Conservation (phyloP, 1,284 basidiomycete species). For the Tilletia indica region DNA sequence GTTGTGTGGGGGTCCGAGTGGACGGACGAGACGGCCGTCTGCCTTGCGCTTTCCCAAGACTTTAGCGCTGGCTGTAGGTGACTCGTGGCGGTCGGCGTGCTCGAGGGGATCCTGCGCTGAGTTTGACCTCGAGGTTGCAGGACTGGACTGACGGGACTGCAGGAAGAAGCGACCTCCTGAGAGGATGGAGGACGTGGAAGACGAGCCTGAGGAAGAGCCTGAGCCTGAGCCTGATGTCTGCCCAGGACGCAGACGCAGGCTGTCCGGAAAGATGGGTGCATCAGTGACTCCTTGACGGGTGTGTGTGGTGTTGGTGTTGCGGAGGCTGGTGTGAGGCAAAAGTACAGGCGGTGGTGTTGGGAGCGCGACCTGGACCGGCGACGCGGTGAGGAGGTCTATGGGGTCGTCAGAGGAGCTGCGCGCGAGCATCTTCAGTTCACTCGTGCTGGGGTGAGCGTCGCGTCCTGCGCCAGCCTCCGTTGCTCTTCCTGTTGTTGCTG, state of each 20-base stretch:
- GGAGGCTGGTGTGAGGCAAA: too few species aligned
- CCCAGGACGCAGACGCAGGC: too few species aligned
- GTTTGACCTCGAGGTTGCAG: background rate
- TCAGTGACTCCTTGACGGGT: too few species aligned
- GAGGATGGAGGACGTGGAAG: background rate
- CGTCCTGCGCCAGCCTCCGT: too few species aligned
- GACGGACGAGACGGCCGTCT: background rate
- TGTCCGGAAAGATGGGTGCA: too few species aligned
- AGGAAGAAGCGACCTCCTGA: background rate
- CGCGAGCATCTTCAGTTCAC: background rate
- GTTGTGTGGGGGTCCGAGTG: background rate
- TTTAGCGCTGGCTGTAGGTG: background rate
- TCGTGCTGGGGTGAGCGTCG: background rate
- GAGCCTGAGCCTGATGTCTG: too few species aligned
- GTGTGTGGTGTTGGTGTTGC: too few species aligned
- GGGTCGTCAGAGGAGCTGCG: background rate
- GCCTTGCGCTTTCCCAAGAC: conserved; percentile 1
- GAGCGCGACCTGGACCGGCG: background rate
- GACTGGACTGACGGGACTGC: background rate
- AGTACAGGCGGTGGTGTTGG: too few species aligned
- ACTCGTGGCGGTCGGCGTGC: background rate
- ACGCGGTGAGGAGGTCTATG: background rate
- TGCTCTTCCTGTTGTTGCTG: too few species aligned
- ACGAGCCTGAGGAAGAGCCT: conserved; percentile 2
- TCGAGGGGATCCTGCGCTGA: conserved; percentile 2